Evolutionary conservation across 2,329 filamentous ascomycete genomes (phyloP).

Genomic region (Fusarium brachygibbosum): DNA sequence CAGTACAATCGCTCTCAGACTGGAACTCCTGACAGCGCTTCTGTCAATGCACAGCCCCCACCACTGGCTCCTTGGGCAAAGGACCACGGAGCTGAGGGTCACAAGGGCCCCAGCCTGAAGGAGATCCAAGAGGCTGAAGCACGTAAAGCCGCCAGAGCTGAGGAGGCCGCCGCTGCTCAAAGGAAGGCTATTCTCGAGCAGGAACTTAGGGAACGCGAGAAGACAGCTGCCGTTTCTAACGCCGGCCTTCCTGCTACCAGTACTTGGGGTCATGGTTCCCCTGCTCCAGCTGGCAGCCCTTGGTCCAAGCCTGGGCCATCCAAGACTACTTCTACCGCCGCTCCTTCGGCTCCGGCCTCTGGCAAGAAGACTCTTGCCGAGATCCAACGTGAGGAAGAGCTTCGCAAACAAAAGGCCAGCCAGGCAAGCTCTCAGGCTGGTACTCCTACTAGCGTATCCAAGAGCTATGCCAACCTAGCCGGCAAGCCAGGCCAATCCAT

Average conservation of each 20-base stretch:
- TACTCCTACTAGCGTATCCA: conserved; percentile 69
- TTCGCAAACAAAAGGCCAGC: conserved; percentile 77
- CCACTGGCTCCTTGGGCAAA: conserved; percentile 96
- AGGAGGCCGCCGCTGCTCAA: conserved; percentile 82
- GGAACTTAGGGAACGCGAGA: conserved; percentile 76
- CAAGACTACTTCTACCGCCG: conserved; percentile 55
- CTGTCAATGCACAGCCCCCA: conserved; percentile 65
- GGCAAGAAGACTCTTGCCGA: conserved; percentile 93
- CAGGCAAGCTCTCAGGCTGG: conserved; percentile 64
- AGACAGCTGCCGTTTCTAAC: conserved; percentile 61
- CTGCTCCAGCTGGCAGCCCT: conserved; percentile 73
- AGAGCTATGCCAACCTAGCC: conserved; percentile 95
- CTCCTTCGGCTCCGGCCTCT: conserved; percentile 46
- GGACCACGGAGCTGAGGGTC: conserved; percentile 76
- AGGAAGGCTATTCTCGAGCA: conserved; percentile 85
- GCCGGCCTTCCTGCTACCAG: conserved; percentile 84
- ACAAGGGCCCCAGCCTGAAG: conserved; percentile 91
- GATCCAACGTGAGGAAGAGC: conserved; percentile 95
- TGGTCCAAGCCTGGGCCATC: conserved; percentile 74
- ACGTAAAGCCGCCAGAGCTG: conserved; percentile 89
- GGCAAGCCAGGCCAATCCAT: conserved; percentile 72
- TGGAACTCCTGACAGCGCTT: conserved; percentile 75
- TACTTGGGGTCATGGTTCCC: conserved; percentile 88
- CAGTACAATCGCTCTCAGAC: conserved; percentile 78
- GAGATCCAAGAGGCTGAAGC: conserved; percentile 98